Evolutionary conservation across 768 basidiomycete species (phyloP).

Genomic region (Termitomyces sp.): DNA sequence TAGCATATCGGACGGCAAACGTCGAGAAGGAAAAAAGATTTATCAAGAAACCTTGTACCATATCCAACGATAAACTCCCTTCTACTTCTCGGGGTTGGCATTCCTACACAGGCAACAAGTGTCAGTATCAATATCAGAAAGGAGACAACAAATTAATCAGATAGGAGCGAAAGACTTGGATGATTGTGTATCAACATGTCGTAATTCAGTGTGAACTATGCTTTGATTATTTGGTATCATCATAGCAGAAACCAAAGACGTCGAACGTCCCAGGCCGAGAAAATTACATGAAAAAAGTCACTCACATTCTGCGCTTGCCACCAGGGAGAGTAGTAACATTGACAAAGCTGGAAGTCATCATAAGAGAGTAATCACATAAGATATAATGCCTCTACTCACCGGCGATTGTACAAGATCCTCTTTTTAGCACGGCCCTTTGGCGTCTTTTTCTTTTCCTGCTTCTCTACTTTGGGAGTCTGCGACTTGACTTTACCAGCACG

Average conservation of each 20-base stretch:
- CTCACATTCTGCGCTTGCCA: slow-evolving; percentile 96
- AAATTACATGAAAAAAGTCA: slow-evolving; percentile 17
- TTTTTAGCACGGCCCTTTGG: slow-evolving; percentile 99
- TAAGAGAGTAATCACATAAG: slow-evolving; percentile 31
- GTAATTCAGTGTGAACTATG: slow-evolving; percentile 97
- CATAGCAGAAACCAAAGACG: slow-evolving; percentile 12
- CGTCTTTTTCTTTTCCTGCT: slow-evolving; percentile 98
- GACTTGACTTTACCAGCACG: slow-evolving; percentile 99
- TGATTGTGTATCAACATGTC: slow-evolving; percentile 77
- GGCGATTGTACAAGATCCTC: slow-evolving; percentile 20
- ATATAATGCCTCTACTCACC: neutral
- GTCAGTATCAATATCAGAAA: slow-evolving; percentile 12
- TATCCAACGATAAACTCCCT: neutral
- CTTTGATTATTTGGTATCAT: slow-evolving; percentile 54
- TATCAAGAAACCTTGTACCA: slow-evolving; percentile 1
- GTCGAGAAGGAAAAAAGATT: neutral
- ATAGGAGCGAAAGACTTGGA: slow-evolving; percentile 99
- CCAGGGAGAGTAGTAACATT: slow-evolving; percentile 88
- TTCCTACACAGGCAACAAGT: slow-evolving; percentile 40
- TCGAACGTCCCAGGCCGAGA: neutral
- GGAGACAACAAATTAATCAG: slow-evolving; percentile 45
- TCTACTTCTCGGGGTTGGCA: slow-evolving; percentile 59
- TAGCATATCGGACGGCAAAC: slow-evolving; percentile 6
- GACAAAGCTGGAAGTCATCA: slow-evolving; percentile 70
- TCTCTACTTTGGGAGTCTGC: slow-evolving; percentile 96